Evolutionary conservation across 306 rosid species (phyloP).

Genomic region (Cucurbita moschata): DNA sequence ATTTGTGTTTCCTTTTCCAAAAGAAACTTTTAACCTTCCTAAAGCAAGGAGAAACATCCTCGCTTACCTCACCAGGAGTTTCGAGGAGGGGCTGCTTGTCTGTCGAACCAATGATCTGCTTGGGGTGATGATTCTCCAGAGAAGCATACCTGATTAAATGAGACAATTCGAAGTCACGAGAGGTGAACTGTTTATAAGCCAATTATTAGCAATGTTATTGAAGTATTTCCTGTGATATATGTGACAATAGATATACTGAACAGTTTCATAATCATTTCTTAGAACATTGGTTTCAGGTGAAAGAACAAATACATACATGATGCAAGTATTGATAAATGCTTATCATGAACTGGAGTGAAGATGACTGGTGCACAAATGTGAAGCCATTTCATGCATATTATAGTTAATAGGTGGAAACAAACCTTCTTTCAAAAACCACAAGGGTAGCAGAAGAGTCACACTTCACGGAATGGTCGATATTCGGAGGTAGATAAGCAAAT

Average conservation of each 20-base stretch:
- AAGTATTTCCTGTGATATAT: neutral
- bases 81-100: slow-evolving; percentile 77
- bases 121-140: slow-evolving; percentile 33
- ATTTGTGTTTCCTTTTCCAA: neutral
- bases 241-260: neutral
- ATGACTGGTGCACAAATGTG: neutral
- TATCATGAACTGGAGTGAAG: slow-evolving; percentile 2
- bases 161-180: slow-evolving; percentile 6
- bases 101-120: slow-evolving; percentile 50
- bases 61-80: slow-evolving; percentile 81
- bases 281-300: neutral
- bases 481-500: slow-evolving; percentile 75
- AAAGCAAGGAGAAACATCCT: neutral
- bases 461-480: slow-evolving; percentile 46
- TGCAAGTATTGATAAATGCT: neutral
- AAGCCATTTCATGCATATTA: slow-evolving; percentile 4
- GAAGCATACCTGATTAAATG: slow-evolving; percentile 30
- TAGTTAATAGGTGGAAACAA: slow-evolving; percentile 6
- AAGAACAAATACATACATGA: neutral
- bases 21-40: neutral
- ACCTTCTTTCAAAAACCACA: slow-evolving; percentile 83
- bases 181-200: neutral
- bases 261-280: neutral
- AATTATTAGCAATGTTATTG: neutral
- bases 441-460: slow-evolving; percentile 48